Evolutionary conservation across 345 rosid species (phyloP), one percentile per base, ranked within the genome.

Genomic region (Eucalyptus curtisii): DNA sequence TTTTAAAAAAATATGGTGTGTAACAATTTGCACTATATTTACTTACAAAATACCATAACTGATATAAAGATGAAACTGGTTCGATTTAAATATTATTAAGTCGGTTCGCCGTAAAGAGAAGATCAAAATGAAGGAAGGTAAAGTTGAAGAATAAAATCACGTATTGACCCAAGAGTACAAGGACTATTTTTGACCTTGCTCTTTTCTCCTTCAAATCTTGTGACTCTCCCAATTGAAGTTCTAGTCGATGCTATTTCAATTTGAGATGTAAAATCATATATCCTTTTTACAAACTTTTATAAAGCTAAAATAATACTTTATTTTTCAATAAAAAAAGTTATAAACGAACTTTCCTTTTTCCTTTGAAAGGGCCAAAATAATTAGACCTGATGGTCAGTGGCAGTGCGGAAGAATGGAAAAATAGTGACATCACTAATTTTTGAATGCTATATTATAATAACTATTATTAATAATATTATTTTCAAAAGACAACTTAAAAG

Each of bases 1-100:
- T 37, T 37, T 37, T 31, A 2, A 0, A 19, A 64, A n/a, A 64
- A n/a, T 3, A 5, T 14, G 11, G 5, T 1, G 20, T 7, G 37
- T n/a, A 64, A 64, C 6, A 0, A n/a, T n/a, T n/a, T n/a, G 76
- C 20, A 15, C 3, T 30, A n/a, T n/a, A 64, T 15, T 64, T 14
- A 13, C 9, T 31, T 31, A 16, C 24, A 16, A 66, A 66, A 16
- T 31, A 37, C 12, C 19, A 31, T 8, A 15, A 16, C 6, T 19
- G 3, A 31, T 16, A 66, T 16, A 10, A 71, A 71, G 45, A 9
- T 5, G 10, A 19, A 5, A 37, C 5, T 2, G 4, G 2, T 33
- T 37, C 1, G 13, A 71, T 71, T 45, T 7, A 20, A 71, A 19
- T 71, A 71, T 71, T 37, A 3, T 20, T 2, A 9, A 71, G 45